Conservation (phyloP, 345 rosid species). For the Balakata baccata region DNA sequence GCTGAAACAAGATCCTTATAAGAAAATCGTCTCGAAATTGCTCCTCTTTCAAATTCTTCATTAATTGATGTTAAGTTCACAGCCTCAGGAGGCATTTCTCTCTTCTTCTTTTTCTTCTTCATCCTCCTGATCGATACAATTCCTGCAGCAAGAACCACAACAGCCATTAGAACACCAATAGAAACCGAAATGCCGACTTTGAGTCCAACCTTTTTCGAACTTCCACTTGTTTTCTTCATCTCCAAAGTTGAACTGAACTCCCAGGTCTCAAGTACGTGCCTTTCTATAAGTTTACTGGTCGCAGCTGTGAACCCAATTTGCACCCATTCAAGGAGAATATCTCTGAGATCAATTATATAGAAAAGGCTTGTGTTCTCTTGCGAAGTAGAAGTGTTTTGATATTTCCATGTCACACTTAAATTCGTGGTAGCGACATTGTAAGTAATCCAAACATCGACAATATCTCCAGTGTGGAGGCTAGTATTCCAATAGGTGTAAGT, state of each 20-base stretch:
- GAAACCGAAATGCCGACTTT: constrained; percentile 21
- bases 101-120: constrained; percentile 16
- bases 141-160: neutral
- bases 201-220: constrained; percentile 13
- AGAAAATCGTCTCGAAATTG: constrained; percentile 39
- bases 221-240: constrained; percentile 9
- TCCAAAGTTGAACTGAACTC: constrained; percentile 19
- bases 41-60: constrained; percentile 39
- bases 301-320: constrained; percentile 8
- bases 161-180: constrained; percentile 20
- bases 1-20: constrained; percentile 31
- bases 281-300: neutral
- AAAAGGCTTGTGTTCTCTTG: neutral
- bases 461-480: constrained; percentile 1
- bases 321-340: neutral
- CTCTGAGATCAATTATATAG: constrained; percentile 4
- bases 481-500: constrained; percentile 2
- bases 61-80: constrained; percentile 17
- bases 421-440: neutral
- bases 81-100: no score
- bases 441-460: constrained; percentile 5
- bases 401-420: neutral
- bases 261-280: neutral
- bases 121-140: constrained; percentile 10
- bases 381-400: neutral